Percentiles rank a stretch among this genome's conserved stretches.
Conservation (phyloP, 1,284 basidiomycete species). For the Sanghuangporus weigelae region DNA sequence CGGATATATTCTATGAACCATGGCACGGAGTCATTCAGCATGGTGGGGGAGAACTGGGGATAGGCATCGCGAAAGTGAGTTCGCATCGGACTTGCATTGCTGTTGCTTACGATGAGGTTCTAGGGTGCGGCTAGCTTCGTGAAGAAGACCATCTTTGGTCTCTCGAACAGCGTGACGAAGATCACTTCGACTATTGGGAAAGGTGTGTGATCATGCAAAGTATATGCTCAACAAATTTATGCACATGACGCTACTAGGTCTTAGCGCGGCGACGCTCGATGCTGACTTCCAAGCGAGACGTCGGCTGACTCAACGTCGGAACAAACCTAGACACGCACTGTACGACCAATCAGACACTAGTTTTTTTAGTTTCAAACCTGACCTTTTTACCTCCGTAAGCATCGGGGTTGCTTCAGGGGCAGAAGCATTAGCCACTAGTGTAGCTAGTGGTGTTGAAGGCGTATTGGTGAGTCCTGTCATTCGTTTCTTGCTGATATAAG, state of each 20-base stretch:
- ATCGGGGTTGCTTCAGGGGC: conserved; percentile 94
- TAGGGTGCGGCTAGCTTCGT: conserved; percentile 97
- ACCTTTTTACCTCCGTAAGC: conserved; percentile 33
- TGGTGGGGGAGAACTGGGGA: conserved; percentile 92
- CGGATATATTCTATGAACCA: conserved; percentile 98
- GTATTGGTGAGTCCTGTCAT: conserved; percentile 62
- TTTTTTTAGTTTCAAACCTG: neutral
- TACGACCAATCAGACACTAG: conserved; percentile 39
- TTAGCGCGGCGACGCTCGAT: conserved; percentile 96
- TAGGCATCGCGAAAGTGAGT: conserved; percentile 93
- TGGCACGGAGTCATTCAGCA: conserved; percentile 98
- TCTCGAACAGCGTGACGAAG: conserved; percentile 95
- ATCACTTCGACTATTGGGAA: conserved; percentile 97
- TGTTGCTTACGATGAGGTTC: neutral
- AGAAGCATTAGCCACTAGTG: conserved; percentile 89
- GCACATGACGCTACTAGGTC: conserved; percentile 45
- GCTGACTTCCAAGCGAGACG: conserved; percentile 91
- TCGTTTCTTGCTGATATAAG: neutral
- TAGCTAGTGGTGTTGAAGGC: conserved; percentile 95
- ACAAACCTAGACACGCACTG: conserved; percentile 95
- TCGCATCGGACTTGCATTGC: neutral
- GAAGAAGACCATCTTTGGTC: conserved; percentile 97
- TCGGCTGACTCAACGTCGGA: conserved; percentile 84
- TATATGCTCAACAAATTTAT: neutral
- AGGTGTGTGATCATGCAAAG: conserved; percentile 43